Conservation (phyloP, 371 early-diverging fungal genomes). For the Mortierella sp. region DNA sequence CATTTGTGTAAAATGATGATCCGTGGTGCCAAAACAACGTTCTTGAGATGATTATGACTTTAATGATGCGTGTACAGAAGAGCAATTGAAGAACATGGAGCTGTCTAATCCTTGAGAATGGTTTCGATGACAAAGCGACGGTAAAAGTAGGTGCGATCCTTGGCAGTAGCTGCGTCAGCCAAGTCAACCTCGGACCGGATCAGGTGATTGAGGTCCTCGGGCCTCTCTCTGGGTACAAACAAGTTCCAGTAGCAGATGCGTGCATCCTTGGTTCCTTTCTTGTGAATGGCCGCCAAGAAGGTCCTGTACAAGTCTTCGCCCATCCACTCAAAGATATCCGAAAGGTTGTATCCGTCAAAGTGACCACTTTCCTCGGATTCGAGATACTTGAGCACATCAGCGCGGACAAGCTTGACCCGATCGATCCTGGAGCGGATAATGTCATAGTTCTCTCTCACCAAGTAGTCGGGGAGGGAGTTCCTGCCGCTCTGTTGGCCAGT, state of each 20-base stretch:
- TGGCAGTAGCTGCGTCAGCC: slow-evolving; percentile 44
- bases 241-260: slow-evolving; percentile 55
- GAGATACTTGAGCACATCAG: slow-evolving; percentile 53
- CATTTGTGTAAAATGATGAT: too few relatives aligned
- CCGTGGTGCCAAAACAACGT: too few relatives aligned
- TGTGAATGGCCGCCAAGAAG: slow-evolving; percentile 46
- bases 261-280: slow-evolving; percentile 46
- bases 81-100: too few relatives aligned
- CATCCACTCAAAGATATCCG: slow-evolving; percentile 56
- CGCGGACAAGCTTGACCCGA: slow-evolving; percentile 37
- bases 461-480: slow-evolving; percentile 42
- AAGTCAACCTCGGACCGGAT: slow-evolving; percentile 48
- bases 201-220: slow-evolving; percentile 40
- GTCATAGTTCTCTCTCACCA: slow-evolving; percentile 44
- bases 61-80: too few relatives aligned
- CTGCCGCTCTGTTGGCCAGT: slow-evolving; percentile 47
- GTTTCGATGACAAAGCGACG: slow-evolving; percentile 54
- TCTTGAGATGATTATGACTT: too few relatives aligned
- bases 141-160: slow-evolving; percentile 54
- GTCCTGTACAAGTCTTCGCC: slow-evolving; percentile 46
- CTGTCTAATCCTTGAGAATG: slow-evolving; percentile 32
- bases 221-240: slow-evolving; percentile 51
- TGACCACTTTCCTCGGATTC: slow-evolving; percentile 50
- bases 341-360: slow-evolving; percentile 53
- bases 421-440: slow-evolving; percentile 46